Evolutionary conservation across 345 rosid genomes (phyloP).

Genomic region (Combretum micranthum): DNA sequence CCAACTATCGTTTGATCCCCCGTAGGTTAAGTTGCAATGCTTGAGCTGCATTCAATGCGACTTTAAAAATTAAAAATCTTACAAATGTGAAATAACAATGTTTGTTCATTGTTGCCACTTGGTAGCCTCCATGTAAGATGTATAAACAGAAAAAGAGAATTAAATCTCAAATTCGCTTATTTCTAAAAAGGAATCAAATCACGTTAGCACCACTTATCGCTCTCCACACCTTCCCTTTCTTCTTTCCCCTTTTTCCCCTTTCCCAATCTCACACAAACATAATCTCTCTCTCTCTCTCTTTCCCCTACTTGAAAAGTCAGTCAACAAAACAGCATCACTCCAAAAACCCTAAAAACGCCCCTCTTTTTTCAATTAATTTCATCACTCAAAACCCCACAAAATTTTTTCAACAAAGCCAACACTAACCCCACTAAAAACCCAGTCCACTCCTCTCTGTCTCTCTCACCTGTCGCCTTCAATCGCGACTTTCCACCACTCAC

Average conservation of each 20-base stretch:
- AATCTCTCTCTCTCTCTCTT: background rate
- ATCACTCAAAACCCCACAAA: background rate
- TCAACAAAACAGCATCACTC: too few relatives aligned
- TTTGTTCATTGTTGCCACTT: too few relatives aligned
- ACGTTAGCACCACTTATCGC: background rate
- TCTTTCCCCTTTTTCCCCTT: background rate
- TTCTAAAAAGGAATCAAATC: background rate
- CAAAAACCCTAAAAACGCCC: too few relatives aligned
- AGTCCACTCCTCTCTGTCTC: conserved; percentile 28
- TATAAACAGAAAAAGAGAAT: too few relatives aligned
- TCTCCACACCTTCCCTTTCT: background rate
- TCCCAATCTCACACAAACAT: background rate
- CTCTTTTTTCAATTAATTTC: background rate
- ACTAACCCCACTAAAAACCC: conserved; percentile 61
- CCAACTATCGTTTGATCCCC: too few relatives aligned
- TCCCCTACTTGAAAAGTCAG: background rate
- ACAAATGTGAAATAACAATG: too few relatives aligned
- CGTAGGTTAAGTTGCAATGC: too few relatives aligned
- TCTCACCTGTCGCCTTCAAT: conserved; percentile 83
- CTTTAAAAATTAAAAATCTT: too few relatives aligned
- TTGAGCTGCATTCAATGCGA: too few relatives aligned
- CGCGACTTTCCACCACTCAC: conserved; percentile 46
- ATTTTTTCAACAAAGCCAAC: conserved; percentile 3
- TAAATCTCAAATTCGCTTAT: too few relatives aligned
- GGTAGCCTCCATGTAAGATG: too few relatives aligned